A percentile compares a stretch with the other conserved stretches of the same genome.
phyloP scores from a whole-genome alignment of 192 early-diverging fungal species.

The Umbelopsis vinacea region DNA sequence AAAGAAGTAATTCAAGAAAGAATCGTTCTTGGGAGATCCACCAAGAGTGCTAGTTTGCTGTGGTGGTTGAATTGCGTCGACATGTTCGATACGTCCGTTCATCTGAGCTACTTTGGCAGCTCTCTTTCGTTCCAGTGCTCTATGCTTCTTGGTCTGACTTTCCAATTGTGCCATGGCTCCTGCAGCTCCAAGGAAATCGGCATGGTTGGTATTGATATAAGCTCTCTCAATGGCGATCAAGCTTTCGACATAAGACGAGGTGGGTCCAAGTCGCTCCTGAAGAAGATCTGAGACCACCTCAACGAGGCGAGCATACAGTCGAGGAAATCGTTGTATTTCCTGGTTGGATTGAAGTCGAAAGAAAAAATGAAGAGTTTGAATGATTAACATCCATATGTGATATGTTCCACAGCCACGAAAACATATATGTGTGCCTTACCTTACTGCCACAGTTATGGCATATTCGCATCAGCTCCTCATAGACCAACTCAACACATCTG shows the following conservation, averaged over 20 bases:
- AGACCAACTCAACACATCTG: conserved; percentile 81
- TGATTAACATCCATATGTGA: background rate
- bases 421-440: conserved; percentile 34
- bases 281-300: conserved; percentile 81
- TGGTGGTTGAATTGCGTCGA: background rate
- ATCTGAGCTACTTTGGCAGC: background rate
- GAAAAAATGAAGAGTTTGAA: background rate
- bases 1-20: conserved; percentile 51
- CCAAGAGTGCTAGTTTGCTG: conserved; percentile 2
- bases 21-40: conserved; percentile 39
- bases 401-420: background rate
- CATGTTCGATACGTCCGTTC: conserved; percentile 10
- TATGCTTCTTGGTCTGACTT: conserved; percentile 67
- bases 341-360: conserved; percentile 2
- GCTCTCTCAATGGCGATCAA: conserved; percentile 81
- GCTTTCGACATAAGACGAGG: conserved; percentile 76
- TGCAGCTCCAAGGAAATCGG: conserved; percentile 81
- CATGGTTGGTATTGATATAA: conserved; percentile 88
- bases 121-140: conserved; percentile 40
- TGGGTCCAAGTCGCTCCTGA: conserved; percentile 74
- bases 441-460: conserved; percentile 77
- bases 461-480: conserved; percentile 84
- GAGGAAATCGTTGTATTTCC: conserved; percentile 79
- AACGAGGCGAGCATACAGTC: conserved; percentile 70
- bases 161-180: conserved; percentile 76